A percentile compares a stretch with the other conserved stretches of the same genome.
Evolutionary conservation across 768 basidiomycete genomes (phyloP).

Genomic region (Suillus bovinus): DNA sequence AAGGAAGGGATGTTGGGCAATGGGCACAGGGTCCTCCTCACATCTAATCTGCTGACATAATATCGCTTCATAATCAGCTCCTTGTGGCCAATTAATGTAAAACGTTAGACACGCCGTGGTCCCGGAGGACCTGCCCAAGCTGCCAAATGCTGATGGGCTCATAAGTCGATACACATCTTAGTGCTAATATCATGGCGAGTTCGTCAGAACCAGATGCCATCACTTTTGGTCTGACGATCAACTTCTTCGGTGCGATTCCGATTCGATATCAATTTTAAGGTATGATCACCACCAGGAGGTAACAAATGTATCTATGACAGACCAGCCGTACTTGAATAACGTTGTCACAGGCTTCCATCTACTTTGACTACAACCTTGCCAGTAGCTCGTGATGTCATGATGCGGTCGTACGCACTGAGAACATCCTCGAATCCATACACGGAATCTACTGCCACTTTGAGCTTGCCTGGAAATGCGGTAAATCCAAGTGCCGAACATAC

Average conservation of each 20-base stretch:
- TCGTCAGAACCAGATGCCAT: neutral
- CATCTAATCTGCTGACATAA: conserved; percentile 39
- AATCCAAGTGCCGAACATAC: neutral
- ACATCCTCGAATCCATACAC: conserved; percentile 56
- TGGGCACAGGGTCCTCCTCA: conserved; percentile 33
- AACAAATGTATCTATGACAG: neutral
- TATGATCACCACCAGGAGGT: neutral
- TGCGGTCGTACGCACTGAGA: conserved; percentile 59
- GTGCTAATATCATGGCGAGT: neutral
- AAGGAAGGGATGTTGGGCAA: conserved; percentile 21
- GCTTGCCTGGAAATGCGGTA: conserved; percentile 36
- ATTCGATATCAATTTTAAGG: neutral
- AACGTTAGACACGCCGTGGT: too few relatives aligned
- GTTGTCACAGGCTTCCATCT: conserved; percentile 13
- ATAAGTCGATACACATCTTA: neutral
- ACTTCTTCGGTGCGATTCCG: neutral
- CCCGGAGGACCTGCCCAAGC: too few relatives aligned
- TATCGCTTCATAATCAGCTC: conserved; percentile 19
- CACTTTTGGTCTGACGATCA: neutral
- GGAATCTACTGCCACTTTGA: conserved; percentile 61
- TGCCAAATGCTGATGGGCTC: neutral
- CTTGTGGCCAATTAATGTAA: neutral
- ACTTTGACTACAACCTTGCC: conserved; percentile 70
- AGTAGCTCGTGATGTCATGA: conserved; percentile 54
- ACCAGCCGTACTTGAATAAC: neutral